Conservation (phyloP, 2,329 filamentous ascomycete genomes). For the Fusarium sp. region DNA sequence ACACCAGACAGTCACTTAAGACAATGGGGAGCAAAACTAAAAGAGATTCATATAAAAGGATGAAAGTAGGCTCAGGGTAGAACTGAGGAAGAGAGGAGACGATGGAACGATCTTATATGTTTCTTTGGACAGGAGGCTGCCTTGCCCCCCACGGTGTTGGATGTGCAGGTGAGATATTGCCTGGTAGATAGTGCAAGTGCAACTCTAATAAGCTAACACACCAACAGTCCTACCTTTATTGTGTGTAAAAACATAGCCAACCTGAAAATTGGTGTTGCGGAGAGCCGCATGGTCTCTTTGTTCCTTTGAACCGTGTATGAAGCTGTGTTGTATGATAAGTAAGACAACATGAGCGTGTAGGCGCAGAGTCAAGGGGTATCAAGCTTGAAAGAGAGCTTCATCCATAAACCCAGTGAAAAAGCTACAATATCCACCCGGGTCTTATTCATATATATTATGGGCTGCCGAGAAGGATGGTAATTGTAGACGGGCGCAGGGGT, state of each 20-base stretch:
- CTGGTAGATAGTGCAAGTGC: background rate
- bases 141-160: background rate
- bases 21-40: background rate
- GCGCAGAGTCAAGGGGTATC: background rate
- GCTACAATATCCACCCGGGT: background rate
- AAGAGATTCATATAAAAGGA: background rate
- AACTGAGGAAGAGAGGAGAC: background rate
- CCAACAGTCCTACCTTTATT: background rate
- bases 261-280: background rate
- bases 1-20: background rate
- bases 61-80: background rate
- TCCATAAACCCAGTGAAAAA: background rate
- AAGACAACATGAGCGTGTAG: background rate
- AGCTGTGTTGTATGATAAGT: background rate
- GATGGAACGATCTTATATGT: conserved; percentile 1
- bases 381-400: background rate
- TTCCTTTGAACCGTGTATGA: background rate
- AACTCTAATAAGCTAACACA: background rate
- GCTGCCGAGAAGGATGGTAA: background rate
- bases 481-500: background rate
- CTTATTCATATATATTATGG: background rate
- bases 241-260: background rate
- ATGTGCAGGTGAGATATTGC: background rate
- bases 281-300: background rate
- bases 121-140: background rate